A percentile compares a stretch with the other conserved stretches of the same genome.
phyloP scores from a whole-genome alignment of 805 yeast genomes.

The Myxozyma sirexii region DNA sequence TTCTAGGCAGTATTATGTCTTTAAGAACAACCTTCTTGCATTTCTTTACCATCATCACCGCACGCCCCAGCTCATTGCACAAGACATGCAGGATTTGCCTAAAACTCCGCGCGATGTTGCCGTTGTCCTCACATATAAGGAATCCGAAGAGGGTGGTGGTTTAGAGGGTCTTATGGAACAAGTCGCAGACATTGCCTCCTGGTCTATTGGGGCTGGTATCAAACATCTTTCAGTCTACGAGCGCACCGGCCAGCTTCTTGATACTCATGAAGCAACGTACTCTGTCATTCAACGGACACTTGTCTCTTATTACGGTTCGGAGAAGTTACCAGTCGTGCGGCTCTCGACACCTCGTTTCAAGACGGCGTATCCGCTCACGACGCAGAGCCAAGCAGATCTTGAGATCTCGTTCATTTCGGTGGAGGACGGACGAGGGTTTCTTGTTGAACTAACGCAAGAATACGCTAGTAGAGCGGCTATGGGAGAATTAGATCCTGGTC shows the following conservation, averaged over 20 bases:
- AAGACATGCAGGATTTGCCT: constrained; percentile 69
- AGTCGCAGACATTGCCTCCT: constrained; percentile 74
- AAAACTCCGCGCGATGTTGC: constrained; percentile 81
- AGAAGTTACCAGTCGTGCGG: constrained; percentile 10
- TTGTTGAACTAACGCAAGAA: constrained; percentile 84
- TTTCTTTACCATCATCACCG: constrained; percentile 38
- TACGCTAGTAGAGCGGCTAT: constrained; percentile 71
- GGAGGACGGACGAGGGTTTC: constrained; percentile 86
- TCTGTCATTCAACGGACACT: constrained; percentile 23
- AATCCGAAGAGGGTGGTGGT: constrained; percentile 88
- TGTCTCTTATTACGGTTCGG: constrained; percentile 23
- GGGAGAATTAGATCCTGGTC: constrained; percentile 61
- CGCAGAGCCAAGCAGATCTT: constrained; percentile 46
- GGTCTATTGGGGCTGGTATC: constrained; percentile 91
- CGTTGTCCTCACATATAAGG: constrained; percentile 69
- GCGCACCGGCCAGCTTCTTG: constrained; percentile 31
- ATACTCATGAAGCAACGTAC: constrained; percentile 15
- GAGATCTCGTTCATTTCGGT: constrained; percentile 67
- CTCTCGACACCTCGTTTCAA: constrained; percentile 20
- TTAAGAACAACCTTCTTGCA: constrained; percentile 31
- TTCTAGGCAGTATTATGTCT: constrained; percentile 24
- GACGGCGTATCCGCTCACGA: constrained; percentile 28
- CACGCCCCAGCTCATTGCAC: constrained; percentile 82
- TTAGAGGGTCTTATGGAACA: constrained; percentile 76
- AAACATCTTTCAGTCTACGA: constrained; percentile 75